A percentile compares a stretch with the other conserved stretches of the same genome.
These are phyloP conservation scores for Lentinula edodes DNA, from an alignment of 768 basidiomycete genomes.

Conservation along the genomic window DNA sequence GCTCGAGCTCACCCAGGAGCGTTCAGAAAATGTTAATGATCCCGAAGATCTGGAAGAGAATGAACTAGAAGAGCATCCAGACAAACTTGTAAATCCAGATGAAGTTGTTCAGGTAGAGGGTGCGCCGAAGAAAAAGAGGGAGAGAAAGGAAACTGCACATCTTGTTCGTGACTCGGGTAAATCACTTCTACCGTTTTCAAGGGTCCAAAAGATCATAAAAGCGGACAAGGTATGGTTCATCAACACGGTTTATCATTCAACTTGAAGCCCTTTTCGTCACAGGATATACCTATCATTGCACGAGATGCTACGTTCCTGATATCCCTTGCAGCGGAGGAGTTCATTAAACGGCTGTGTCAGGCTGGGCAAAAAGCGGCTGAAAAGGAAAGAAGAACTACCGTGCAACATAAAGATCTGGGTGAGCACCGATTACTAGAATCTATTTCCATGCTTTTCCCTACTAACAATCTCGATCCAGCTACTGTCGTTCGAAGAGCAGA, in stretches of 20 bases:
- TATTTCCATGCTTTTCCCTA: neutral
- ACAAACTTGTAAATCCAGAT: neutral
- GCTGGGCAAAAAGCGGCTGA: slow-evolving; percentile 68
- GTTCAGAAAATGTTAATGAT: neutral
- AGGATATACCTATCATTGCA: slow-evolving; percentile 75
- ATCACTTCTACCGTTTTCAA: slow-evolving; percentile 4
- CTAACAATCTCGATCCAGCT: slow-evolving; percentile 31
- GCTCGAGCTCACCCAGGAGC: neutral
- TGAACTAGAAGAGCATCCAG: neutral
- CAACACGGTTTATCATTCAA: neutral
- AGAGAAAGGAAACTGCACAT: neutral
- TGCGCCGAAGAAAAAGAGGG: neutral
- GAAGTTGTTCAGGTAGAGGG: neutral
- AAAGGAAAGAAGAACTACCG: slow-evolving; percentile 65
- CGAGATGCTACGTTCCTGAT: slow-evolving; percentile 78
- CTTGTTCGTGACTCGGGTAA: slow-evolving; percentile 1
- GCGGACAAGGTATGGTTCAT: slow-evolving; percentile 49
- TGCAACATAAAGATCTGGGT: slow-evolving; percentile 82
- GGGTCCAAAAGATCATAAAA: slow-evolving; percentile 53
- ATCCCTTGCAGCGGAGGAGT: slow-evolving; percentile 83
- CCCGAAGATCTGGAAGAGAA: neutral
- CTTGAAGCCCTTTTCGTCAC: neutral
- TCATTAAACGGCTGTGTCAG: slow-evolving; percentile 69
- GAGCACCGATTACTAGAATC: slow-evolving; percentile 10
- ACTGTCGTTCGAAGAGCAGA: slow-evolving; percentile 59